These are phyloP conservation scores for Alternaria alternata DNA, from an alignment of 2,329 filamentous ascomycete species.

Conservation along the genomic window DNA sequence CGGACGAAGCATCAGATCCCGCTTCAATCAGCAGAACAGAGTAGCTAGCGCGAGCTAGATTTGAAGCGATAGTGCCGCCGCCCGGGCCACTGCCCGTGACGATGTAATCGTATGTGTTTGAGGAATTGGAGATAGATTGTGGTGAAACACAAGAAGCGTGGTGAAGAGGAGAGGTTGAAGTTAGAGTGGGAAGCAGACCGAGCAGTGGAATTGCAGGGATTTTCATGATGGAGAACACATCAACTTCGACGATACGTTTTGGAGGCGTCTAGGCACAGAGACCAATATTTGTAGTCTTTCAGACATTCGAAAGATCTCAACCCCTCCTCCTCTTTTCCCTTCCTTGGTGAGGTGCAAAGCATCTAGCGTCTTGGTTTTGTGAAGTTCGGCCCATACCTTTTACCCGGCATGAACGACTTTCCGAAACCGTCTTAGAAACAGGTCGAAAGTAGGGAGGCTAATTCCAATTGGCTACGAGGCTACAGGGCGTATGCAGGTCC, in stretches of 20 bases:
- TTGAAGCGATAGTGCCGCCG: conserved; percentile 49
- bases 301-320: neutral
- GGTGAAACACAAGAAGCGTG: neutral
- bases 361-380: neutral
- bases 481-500: conserved; percentile 8
- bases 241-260: neutral
- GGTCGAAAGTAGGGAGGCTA: neutral
- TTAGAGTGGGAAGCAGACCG: neutral
- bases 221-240: neutral
- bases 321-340: neutral
- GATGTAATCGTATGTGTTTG: too few species aligned
- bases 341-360: conserved; percentile 1
- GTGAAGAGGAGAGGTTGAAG: conserved; percentile 33
- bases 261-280: neutral
- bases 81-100: conserved; percentile 60
- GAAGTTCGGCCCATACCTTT: neutral
- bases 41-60: conserved; percentile 64
- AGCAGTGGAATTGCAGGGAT: neutral
- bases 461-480: neutral
- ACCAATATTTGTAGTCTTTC: neutral
- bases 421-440: neutral
- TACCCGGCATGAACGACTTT: neutral
- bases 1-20: conserved; percentile 52
- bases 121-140: too few species aligned
- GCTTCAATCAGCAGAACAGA: conserved; percentile 66